Percentiles rank a stretch among this genome's conserved stretches.
These are phyloP conservation scores for Colletotrichum agaves DNA, from an alignment of 2,329 filamentous ascomycete species.

Conservation along the genomic window DNA sequence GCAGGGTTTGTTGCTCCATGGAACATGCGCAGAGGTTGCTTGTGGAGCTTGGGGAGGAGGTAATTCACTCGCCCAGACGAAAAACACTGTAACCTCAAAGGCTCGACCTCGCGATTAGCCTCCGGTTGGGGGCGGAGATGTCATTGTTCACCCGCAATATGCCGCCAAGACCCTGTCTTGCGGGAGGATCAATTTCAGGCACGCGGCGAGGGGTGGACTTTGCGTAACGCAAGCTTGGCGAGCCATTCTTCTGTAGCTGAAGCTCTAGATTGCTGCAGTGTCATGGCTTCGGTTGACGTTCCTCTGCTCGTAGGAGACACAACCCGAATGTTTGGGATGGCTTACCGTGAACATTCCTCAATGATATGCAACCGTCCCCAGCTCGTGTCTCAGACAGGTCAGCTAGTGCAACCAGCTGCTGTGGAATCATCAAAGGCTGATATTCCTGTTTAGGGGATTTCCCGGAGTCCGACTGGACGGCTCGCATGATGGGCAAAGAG, in stretches of 20 bases:
- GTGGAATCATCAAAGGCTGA: constrained; percentile 22
- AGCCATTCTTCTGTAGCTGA: background rate
- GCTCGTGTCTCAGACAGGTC: constrained; percentile 25
- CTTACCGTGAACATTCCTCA: background rate
- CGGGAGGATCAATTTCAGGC: constrained; percentile 27
- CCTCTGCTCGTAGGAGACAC: constrained; percentile 4
- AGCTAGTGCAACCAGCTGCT: constrained; percentile 27
- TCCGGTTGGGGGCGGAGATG: constrained; percentile 20
- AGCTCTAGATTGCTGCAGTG: background rate
- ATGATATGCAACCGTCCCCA: constrained; percentile 6
- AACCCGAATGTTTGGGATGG: constrained; percentile 17
- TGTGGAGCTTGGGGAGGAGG: constrained; percentile 9
- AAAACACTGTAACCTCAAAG: constrained; percentile 17
- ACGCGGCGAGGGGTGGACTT: constrained; percentile 15
- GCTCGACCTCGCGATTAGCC: constrained; percentile 22
- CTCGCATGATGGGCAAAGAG: background rate
- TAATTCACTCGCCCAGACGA: constrained; percentile 14
- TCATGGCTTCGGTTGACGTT: constrained; percentile 2
- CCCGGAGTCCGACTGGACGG: constrained; percentile 5
- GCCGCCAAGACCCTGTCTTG: constrained; percentile 11
- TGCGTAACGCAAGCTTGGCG: constrained; percentile 11
- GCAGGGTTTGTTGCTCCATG: constrained; percentile 24
- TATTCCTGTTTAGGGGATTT: constrained; percentile 6
- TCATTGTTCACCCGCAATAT: constrained; percentile 11
- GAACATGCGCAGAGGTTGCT: constrained; percentile 6